These are phyloP conservation scores for Reutealis trisperma DNA, from an alignment of 345 rosid genomes.

Conservation along the genomic window DNA sequence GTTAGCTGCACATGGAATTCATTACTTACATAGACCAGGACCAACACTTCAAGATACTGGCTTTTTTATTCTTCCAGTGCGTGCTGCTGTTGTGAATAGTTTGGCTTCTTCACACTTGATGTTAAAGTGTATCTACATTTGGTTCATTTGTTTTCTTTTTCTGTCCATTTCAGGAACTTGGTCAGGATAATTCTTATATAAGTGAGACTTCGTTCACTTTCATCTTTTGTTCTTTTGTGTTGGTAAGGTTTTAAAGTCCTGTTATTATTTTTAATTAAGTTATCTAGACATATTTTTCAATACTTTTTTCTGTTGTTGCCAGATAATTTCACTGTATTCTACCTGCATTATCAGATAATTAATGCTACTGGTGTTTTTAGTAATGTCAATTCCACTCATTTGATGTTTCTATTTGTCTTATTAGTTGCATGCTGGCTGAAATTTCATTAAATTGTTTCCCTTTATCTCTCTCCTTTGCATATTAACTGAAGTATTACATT, in stretches of 20 bases:
- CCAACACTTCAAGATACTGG: conserved; percentile 33
- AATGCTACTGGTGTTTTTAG: not conserved
- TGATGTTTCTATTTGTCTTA: not conserved
- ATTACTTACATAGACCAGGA: conserved; percentile 34
- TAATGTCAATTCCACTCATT: not conserved
- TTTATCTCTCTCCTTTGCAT: not conserved
- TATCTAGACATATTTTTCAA: no score
- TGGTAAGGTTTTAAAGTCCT: conserved; percentile 20
- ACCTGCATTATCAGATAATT: no score
- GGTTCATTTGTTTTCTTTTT: not conserved
- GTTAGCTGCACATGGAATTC: conserved; percentile 37
- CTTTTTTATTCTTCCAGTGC: conserved; percentile 30
- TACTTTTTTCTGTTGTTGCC: not conserved
- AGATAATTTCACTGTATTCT: not conserved
- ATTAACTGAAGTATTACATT: not conserved
- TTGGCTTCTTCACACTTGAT: not conserved
- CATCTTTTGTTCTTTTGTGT: conserved; percentile 29
- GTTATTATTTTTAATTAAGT: not conserved
- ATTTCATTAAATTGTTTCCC: not conserved
- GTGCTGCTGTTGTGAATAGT: not conserved
- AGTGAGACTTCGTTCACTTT: conserved; percentile 30
- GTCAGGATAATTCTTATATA: conserved; percentile 23
- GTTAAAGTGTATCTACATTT: not conserved
- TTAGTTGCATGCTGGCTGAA: not conserved
- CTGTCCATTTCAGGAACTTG: conserved; percentile 31